Percentiles rank a stretch among this genome's conserved stretches.
Conservation (phyloP, 140 eudicot genomes). For the Bidens hawaiensis region DNA sequence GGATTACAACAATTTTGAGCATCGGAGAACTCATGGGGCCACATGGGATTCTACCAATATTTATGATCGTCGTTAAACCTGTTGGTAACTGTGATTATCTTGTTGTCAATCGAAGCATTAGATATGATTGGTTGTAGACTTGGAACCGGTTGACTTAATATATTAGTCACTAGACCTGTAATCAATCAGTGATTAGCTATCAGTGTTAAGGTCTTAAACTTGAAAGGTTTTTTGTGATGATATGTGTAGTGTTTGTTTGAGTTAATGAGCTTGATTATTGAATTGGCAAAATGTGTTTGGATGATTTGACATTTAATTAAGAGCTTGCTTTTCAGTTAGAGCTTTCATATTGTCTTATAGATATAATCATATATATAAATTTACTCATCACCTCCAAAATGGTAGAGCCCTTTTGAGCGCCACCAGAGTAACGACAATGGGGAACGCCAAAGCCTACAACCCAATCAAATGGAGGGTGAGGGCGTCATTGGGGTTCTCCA, state of each 20-base stretch:
- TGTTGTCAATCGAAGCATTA: conserved; percentile 15
- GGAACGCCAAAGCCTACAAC: too few species aligned
- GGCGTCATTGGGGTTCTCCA: too few species aligned
- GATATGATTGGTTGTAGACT: background rate
- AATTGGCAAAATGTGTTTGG: background rate
- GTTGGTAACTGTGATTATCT: background rate
- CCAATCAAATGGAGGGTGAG: too few species aligned
- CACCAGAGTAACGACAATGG: too few species aligned
- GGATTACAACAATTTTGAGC: conserved; percentile 47
- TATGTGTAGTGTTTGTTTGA: background rate
- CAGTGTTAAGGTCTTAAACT: background rate
- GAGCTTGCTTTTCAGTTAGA: too few species aligned
- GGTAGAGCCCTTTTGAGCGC: too few species aligned
- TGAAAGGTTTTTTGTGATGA: background rate
- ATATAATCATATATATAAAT: too few species aligned
- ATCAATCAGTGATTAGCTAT: background rate
- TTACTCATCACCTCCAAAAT: too few species aligned
- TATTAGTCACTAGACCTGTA: background rate
- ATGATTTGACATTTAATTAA: too few species aligned
- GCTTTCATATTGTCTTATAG: too few species aligned
- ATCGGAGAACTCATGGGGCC: conserved; percentile 57
- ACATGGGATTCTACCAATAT: conserved; percentile 40
- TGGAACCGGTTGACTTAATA: background rate
- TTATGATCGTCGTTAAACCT: conserved; percentile 23
- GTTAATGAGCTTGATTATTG: background rate